Percentiles rank a stretch among this genome's conserved stretches.
These are phyloP conservation scores for Leccinum longicurvipes DNA, from an alignment of 768 basidiomycete species.

Conservation along the genomic window DNA sequence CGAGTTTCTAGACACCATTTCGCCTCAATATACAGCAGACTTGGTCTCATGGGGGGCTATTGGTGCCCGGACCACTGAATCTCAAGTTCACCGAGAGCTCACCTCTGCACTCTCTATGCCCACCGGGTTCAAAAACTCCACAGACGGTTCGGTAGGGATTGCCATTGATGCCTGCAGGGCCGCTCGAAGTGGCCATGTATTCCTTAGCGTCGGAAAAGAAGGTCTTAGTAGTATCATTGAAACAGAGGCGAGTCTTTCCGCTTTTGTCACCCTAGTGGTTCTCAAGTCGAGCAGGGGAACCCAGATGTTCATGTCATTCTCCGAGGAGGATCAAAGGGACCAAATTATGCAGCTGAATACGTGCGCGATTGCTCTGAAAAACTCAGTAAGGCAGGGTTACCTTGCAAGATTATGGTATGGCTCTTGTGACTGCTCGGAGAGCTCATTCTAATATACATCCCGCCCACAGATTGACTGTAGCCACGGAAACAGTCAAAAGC, in stretches of 20 bases:
- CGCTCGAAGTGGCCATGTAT: slow-evolving; percentile 87
- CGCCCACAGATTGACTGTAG: slow-evolving; percentile 83
- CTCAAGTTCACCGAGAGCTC: slow-evolving; percentile 89
- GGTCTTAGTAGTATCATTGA: slow-evolving; percentile 93
- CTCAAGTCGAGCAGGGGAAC: slow-evolving; percentile 59
- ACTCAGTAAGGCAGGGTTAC: slow-evolving; percentile 72
- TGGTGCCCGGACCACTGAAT: slow-evolving; percentile 89
- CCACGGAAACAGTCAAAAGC: slow-evolving; percentile 93
- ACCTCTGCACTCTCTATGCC: slow-evolving; percentile 89
- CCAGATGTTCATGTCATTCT: slow-evolving; percentile 92
- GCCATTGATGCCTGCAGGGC: slow-evolving; percentile 96
- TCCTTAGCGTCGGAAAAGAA: slow-evolving; percentile 96
- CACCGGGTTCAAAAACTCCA: slow-evolving; percentile 98
- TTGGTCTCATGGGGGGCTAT: slow-evolving; percentile 95
- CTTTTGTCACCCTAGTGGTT: neutral
- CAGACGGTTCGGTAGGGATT: slow-evolving; percentile 88
- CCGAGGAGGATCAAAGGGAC: slow-evolving; percentile 84
- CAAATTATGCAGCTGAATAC: slow-evolving; percentile 81
- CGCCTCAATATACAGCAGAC: slow-evolving; percentile 91
- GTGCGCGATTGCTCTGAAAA: slow-evolving; percentile 75
- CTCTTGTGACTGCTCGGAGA: neutral
- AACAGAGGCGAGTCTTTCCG: slow-evolving; percentile 59
- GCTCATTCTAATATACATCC: neutral
- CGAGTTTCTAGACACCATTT: slow-evolving; percentile 85
- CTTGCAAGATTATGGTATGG: slow-evolving; percentile 83